Conservation (phyloP, 352 stramenopile genomes). For the Globisporangium orthogonon region DNA sequence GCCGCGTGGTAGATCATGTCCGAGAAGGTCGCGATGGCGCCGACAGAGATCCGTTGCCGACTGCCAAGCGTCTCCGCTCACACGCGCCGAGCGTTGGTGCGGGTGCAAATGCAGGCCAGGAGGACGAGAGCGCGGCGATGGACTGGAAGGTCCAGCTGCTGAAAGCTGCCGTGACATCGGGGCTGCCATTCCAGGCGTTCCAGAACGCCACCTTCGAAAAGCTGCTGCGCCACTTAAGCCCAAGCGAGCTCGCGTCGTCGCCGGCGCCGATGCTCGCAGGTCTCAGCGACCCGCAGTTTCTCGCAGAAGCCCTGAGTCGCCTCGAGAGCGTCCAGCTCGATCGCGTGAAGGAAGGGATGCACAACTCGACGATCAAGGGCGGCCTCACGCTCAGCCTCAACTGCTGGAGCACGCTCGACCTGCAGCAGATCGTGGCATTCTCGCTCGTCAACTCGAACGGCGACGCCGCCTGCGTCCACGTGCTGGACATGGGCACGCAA, state of each 20-base stretch:
- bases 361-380: constrained; percentile 77
- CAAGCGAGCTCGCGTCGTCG: not conserved
- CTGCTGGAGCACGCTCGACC: constrained; percentile 55
- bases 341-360: constrained; percentile 75
- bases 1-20: too few relatives aligned
- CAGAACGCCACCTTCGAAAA: constrained; percentile 36
- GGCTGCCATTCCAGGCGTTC: constrained; percentile 31
- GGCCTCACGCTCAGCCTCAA: constrained; percentile 72
- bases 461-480: constrained; percentile 55
- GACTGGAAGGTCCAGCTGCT: constrained; percentile 17
- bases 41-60: not conserved
- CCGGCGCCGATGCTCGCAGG: constrained; percentile 9
- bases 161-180: constrained; percentile 27
- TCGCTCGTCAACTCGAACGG: constrained; percentile 76
- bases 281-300: constrained; percentile 26
- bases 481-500: constrained; percentile 43
- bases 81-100: not conserved
- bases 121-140: not conserved
- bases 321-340: constrained; percentile 53
- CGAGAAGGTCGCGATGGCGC: not conserved
- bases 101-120: too few relatives aligned
- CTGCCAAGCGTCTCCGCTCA: constrained; percentile 2
- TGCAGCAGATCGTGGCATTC: constrained; percentile 67
- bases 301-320: constrained; percentile 27
- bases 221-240: constrained; percentile 20